A percentile compares a stretch with the other conserved stretches of the same genome.
Conservation (phyloP, 2,329 filamentous ascomycete species). For the Colletotrichum magnum region DNA sequence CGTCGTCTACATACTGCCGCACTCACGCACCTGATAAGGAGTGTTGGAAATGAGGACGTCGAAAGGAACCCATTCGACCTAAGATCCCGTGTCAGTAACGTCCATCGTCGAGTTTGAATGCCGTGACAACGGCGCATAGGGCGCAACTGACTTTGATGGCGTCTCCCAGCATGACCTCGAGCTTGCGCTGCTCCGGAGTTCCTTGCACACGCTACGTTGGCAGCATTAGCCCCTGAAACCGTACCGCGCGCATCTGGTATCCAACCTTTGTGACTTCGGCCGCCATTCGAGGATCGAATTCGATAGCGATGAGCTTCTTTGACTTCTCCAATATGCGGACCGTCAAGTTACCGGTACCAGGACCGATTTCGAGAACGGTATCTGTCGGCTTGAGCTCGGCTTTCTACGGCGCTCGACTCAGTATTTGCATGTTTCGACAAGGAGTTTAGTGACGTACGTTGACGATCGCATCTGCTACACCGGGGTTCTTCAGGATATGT, state of each 20-base stretch:
- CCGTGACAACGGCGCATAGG: no score
- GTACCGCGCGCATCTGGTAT: not conserved
- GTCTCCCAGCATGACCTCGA: constrained; percentile 92
- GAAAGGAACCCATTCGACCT: constrained; percentile 70
- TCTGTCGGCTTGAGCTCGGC: constrained; percentile 91
- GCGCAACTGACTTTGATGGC: constrained; percentile 58
- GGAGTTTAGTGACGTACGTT: constrained; percentile 45
- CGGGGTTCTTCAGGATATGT: constrained; percentile 94
- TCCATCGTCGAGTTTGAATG: not conserved
- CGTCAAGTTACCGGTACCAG: constrained; percentile 90
- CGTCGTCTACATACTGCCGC: not conserved
- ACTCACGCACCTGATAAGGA: constrained; percentile 69
- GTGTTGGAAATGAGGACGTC: constrained; percentile 84
- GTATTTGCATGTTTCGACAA: constrained; percentile 29
- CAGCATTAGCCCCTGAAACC: constrained; percentile 72
- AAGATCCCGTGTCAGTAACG: not conserved
- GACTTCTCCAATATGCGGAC: constrained; percentile 90
- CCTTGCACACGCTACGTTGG: constrained; percentile 87
- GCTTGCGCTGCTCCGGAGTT: constrained; percentile 83
- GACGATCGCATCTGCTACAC: constrained; percentile 80
- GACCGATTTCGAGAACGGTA: constrained; percentile 91
- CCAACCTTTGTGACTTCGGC: constrained; percentile 88
- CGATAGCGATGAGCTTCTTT: constrained; percentile 85
- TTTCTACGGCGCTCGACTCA: constrained; percentile 71
- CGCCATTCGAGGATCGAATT: constrained; percentile 96